phyloP scores from a whole-genome alignment of 371 early-diverging fungal genomes.

The Mortierella sp. region DNA sequence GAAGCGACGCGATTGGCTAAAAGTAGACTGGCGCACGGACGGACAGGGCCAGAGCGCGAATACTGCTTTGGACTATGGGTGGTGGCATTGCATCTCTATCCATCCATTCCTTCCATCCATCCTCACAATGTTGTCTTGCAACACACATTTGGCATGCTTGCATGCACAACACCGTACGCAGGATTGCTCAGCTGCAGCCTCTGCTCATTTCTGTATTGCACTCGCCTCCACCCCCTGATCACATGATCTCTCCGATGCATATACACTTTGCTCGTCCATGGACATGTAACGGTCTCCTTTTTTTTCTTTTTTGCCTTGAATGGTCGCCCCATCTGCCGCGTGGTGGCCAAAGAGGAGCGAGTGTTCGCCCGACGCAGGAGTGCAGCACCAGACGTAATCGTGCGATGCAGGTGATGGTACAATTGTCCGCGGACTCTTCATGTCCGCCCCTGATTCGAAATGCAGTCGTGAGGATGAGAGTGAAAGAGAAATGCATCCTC shows the following conservation, averaged over 20 bases:
- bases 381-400: no score
- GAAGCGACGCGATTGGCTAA: no score
- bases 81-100: neutral
- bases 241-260: neutral
- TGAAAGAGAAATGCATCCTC: no score
- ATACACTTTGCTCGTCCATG: neutral
- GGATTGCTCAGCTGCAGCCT: neutral
- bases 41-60: neutral
- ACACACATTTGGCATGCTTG: neutral
- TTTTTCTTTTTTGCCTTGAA: neutral
- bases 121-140: neutral
- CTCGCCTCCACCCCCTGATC: neutral
- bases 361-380: no score
- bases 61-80: neutral
- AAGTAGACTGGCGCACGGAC: neutral
- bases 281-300: neutral
- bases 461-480: no score
- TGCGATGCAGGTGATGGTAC: no score
- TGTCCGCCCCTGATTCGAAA: no score
- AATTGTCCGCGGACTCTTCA: no score
- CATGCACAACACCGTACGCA: no score
- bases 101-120: constrained; percentile 1
- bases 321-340: neutral
- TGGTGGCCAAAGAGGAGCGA: no score
- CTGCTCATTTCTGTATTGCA: neutral